phyloP scores from a whole-genome alignment of 2,329 filamentous ascomycete genomes.

The Dothiorella sarmentorum region DNA sequence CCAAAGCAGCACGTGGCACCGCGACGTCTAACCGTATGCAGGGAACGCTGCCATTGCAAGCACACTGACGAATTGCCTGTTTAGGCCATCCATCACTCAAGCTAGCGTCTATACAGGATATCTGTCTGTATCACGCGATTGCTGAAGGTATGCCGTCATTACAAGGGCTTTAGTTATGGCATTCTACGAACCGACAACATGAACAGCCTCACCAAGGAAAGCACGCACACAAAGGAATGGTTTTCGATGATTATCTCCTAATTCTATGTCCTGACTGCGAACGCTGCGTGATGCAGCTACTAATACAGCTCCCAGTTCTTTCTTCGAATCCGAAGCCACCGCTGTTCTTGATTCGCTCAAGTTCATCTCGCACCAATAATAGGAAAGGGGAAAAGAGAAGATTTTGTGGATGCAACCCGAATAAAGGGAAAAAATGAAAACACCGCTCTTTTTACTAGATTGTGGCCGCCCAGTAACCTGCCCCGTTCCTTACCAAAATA shows the following conservation, averaged over 20 bases:
- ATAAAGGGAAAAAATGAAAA: not conserved
- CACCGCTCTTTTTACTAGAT: conserved; percentile 15
- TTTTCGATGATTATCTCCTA: conserved; percentile 11
- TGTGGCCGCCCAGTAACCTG: conserved; percentile 1
- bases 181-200: too few relatives aligned
- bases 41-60: not conserved
- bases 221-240: not conserved
- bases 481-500: conserved; percentile 7
- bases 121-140: too few relatives aligned
- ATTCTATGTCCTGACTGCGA: conserved; percentile 7
- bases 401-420: conserved; percentile 7
- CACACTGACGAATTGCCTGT: conserved; percentile 7
- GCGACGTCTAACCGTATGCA: conserved; percentile 2
- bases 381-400: not conserved
- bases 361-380: not conserved
- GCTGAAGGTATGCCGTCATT: too few relatives aligned
- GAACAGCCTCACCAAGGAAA: not conserved
- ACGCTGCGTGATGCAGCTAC: conserved; percentile 8
- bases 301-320: conserved; percentile 6
- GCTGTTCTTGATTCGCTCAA: not conserved
- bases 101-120: not conserved
- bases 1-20: conserved; percentile 1
- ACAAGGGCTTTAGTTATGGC: too few relatives aligned
- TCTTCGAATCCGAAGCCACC: not conserved
- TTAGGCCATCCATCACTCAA: not conserved